A percentile compares a stretch with the other conserved stretches of the same genome.
Conservation (phyloP, 306 rosid species). For the Parietaria judaica region DNA sequence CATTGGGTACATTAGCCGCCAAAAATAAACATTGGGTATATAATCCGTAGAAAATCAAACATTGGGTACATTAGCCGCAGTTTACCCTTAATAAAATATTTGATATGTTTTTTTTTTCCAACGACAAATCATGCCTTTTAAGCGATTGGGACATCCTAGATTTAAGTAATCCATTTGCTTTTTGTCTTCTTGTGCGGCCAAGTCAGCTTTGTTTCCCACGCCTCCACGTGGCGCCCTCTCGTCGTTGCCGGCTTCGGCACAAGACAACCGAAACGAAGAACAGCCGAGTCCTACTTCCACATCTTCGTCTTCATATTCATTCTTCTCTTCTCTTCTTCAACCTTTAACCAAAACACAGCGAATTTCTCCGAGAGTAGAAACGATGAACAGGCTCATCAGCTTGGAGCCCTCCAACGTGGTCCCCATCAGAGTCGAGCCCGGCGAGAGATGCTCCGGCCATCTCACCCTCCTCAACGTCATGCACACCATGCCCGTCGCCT, state of each 20-base stretch:
- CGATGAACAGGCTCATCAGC: constrained; percentile 73
- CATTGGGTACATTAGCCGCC: too few relatives aligned
- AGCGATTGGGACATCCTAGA: too few relatives aligned
- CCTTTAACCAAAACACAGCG: not conserved
- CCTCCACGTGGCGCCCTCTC: constrained; percentile 51
- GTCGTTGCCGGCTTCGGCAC: constrained; percentile 41
- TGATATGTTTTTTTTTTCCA: too few relatives aligned
- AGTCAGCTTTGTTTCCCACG: constrained; percentile 61
- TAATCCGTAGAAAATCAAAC: too few relatives aligned
- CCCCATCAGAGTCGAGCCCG: constrained; percentile 45
- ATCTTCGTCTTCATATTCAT: not conserved
- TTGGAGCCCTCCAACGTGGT: constrained; percentile 70
- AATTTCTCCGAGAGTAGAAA: not conserved
- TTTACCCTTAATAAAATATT: too few relatives aligned
- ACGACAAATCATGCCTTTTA: constrained; percentile 22
- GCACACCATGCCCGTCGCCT: constrained; percentile 96
- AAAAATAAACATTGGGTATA: too few relatives aligned
- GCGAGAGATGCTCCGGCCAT: constrained; percentile 48
- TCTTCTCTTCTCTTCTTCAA: constrained; percentile 1
- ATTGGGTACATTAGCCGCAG: too few relatives aligned
- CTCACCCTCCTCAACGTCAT: constrained; percentile 66
- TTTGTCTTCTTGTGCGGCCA: constrained; percentile 24
- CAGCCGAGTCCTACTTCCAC: too few relatives aligned
- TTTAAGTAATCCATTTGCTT: too few relatives aligned
- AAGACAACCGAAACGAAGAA: not conserved